Base-by-base conservation (phyloP, 2,329 filamentous ascomycete genomes). In the Coniosporium tulheliwenetii region DNA sequence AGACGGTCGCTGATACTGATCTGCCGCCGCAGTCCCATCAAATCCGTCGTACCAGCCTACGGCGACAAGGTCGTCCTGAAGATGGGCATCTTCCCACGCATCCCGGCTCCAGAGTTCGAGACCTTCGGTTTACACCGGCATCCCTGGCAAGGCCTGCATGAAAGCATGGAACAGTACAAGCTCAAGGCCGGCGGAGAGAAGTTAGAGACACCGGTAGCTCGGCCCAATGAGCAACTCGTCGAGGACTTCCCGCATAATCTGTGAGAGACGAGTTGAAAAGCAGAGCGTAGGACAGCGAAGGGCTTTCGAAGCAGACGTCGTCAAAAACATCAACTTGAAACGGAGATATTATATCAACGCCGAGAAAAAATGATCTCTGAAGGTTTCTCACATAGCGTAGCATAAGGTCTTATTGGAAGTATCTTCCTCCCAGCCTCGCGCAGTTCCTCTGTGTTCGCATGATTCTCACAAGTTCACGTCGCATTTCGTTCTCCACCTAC, bases 41-140 rank as follows among this genome's bases (percentile, higher is more conserved):
- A 63, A 52, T 68, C 62, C 13, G 55, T 65, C 29, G 61, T 64
- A 0, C 53, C 56, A 13, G 38, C 55, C 0, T 58, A 57, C 35
- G 56, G 61, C 5, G 57, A 59, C n/a, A 66, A 65, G 45, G 55
- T 64, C 0, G 54, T 71, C 10, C 39, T 71, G 37, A 71, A 71
- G 50, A 61, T 70, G 57, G 69, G 68, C 10, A 64, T 71, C 35
- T 68, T 67, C 45, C 64, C 63, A 5, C 52, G 62, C 3, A 68
- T 69, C 16, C 65, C 66, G 4, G 50, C 57, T 42, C 66, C 66
- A 0, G 64, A 68, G 43, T 55, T 53, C 37, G 66, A 69, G 50
- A 55, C 49, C 12, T 70, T 70, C 50, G 60, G 56, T 2, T 41
- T 50, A n/a, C 59, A 65, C 45, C 55, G 59, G 39, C 63, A 69